Conservation (phyloP, 169 alveolate species). For the Plasmodium coatneyi region DNA sequence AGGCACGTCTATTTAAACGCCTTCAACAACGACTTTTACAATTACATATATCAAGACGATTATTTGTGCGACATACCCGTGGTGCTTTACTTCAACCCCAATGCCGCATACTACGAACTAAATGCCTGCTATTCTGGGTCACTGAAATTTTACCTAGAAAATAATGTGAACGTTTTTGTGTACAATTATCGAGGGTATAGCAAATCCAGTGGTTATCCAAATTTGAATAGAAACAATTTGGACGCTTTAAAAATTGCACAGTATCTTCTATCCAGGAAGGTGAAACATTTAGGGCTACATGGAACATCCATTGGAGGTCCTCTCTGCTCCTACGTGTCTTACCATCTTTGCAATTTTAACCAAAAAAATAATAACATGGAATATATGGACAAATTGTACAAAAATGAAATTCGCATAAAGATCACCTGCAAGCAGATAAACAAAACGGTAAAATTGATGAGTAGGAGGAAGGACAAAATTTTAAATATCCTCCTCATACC, state of each 20-base stretch:
- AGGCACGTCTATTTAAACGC: slow-evolving; percentile 28
- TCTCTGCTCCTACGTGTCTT: slow-evolving; percentile 62
- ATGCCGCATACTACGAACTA: slow-evolving; percentile 68
- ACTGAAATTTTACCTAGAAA: slow-evolving; percentile 50
- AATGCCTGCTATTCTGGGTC: slow-evolving; percentile 64
- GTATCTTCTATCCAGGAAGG: slow-evolving; percentile 52
- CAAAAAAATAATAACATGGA: slow-evolving; percentile 9
- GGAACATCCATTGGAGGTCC: slow-evolving; percentile 76
- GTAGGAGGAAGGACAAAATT: slow-evolving; percentile 44
- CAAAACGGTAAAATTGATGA: slow-evolving; percentile 21
- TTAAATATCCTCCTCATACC: slow-evolving; percentile 22
- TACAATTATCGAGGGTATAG: slow-evolving; percentile 70
- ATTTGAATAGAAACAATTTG: slow-evolving; percentile 49
- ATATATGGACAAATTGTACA: slow-evolving; percentile 26
- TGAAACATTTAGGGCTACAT: slow-evolving; percentile 72
- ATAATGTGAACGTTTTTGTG: slow-evolving; percentile 54
- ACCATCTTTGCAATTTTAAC: slow-evolving; percentile 58
- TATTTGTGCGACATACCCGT: slow-evolving; percentile 52
- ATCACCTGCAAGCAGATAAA: slow-evolving; percentile 31
- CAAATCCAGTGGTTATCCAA: slow-evolving; percentile 55
- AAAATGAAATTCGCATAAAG: slow-evolving; percentile 38
- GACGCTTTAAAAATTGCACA: slow-evolving; percentile 69
- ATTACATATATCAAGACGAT: slow-evolving; percentile 59
- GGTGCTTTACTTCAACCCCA: slow-evolving; percentile 66
- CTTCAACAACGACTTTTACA: slow-evolving; percentile 68